Percentiles rank a stretch among this genome's conserved stretches.
These are phyloP conservation scores for Acorus gramineus DNA, from an alignment of 106 monocot genomes.

Conservation along the genomic window DNA sequence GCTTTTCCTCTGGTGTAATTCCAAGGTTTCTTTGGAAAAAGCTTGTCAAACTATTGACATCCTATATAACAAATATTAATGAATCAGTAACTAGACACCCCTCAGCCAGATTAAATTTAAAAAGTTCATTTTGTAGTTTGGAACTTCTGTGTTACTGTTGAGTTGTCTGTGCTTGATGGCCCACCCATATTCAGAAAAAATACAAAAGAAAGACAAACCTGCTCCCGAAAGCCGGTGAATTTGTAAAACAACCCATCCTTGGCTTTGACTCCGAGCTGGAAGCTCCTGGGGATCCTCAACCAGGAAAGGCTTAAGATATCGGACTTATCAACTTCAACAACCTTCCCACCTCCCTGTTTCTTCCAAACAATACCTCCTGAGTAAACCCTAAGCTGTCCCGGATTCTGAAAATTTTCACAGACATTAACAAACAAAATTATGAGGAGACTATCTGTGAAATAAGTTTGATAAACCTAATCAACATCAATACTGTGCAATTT, in stretches of 20 bases:
- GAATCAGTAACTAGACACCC: neutral
- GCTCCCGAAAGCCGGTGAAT: constrained; percentile 91
- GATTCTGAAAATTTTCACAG: constrained; percentile 42
- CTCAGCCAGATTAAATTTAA: too few species aligned
- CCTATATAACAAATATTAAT: constrained; percentile 23
- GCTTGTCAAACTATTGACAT: constrained; percentile 66
- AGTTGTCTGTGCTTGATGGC: too few species aligned
- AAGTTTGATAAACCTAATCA: neutral
- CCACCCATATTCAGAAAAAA: too few species aligned
- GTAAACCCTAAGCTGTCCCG: constrained; percentile 77
- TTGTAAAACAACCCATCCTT: constrained; percentile 91
- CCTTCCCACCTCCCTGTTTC: constrained; percentile 90
- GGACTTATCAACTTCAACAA: constrained; percentile 59
- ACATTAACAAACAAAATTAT: neutral
- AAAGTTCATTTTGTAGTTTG: too few species aligned
- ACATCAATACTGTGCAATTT: too few species aligned
- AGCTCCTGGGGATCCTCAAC: constrained; percentile 88
- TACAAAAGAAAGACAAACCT: constrained; percentile 30
- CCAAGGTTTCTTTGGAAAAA: constrained; percentile 85
- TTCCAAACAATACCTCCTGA: constrained; percentile 88
- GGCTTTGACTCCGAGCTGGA: constrained; percentile 74
- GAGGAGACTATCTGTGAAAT: neutral
- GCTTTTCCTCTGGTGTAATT: constrained; percentile 73
- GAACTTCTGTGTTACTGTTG: too few species aligned
- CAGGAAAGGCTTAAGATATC: constrained; percentile 67